Evolutionary conservation across 352 stramenopile genomes (phyloP).

Genomic region (Albugo candida): DNA sequence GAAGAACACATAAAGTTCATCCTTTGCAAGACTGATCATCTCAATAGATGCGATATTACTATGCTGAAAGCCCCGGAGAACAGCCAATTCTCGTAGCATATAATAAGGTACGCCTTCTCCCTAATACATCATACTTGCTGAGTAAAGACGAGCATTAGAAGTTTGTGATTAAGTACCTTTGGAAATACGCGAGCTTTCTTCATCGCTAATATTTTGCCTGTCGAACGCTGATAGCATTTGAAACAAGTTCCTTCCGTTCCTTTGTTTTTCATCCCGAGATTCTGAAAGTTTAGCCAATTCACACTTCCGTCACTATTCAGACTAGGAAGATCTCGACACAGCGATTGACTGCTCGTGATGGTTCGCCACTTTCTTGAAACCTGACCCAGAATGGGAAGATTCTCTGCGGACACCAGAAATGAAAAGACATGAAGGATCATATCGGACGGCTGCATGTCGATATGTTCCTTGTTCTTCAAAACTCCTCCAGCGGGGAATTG

Average conservation of each 20-base stretch:
- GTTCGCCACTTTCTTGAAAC: conserved; percentile 68
- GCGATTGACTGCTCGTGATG: conserved; percentile 39
- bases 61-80: conserved; percentile 74
- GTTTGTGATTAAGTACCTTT: conserved; percentile 20
- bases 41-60: conserved; percentile 77
- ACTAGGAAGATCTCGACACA: conserved; percentile 48
- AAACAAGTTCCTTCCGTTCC: conserved; percentile 77
- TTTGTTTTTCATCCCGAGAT: conserved; percentile 80
- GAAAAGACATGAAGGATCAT: conserved; percentile 79
- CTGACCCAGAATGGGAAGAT: conserved; percentile 46
- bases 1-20: conserved; percentile 83
- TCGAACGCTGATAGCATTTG: conserved; percentile 69
- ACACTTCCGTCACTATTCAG: conserved; percentile 52
- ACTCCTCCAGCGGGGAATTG: conserved; percentile 1
- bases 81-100: conserved; percentile 79
- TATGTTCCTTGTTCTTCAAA: conserved; percentile 25
- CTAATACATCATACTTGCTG: conserved; percentile 11
- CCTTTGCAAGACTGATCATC: conserved; percentile 69
- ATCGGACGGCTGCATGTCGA: conserved; percentile 70
- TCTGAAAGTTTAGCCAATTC: conserved; percentile 79
- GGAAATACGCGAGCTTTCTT: conserved; percentile 78
- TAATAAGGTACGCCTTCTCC: conserved; percentile 86
- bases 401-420: conserved; percentile 54
- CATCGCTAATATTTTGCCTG: conserved; percentile 72
- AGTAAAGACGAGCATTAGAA: not conserved